phyloP scores from a whole-genome alignment of 2,329 filamentous ascomycete genomes.

The Nectriaceae sp. region DNA sequence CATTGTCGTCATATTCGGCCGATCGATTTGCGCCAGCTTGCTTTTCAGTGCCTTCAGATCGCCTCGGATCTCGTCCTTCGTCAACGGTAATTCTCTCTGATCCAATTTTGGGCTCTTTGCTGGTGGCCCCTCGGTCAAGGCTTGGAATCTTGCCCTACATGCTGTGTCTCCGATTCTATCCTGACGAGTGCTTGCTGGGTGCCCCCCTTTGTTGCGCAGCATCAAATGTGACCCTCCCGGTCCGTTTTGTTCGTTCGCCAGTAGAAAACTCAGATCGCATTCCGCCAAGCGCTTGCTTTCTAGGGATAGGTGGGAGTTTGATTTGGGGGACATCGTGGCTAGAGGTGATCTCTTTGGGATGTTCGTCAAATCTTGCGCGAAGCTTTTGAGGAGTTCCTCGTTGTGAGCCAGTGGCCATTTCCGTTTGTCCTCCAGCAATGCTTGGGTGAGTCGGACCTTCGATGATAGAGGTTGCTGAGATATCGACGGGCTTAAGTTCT shows the following conservation, averaged over 20 bases:
- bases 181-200: conserved; percentile 1
- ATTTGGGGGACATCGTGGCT: conserved; percentile 3
- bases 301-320: conserved; percentile 4
- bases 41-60: conserved; percentile 12
- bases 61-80: conserved; percentile 16
- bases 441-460: conserved; percentile 6
- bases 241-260: neutral
- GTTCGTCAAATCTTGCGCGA: conserved; percentile 15
- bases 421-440: conserved; percentile 6
- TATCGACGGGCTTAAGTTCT: conserved; percentile 6
- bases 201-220: too few relatives aligned
- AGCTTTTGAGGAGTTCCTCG: conserved; percentile 5
- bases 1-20: conserved; percentile 7
- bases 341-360: conserved; percentile 11
- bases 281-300: conserved; percentile 9
- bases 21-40: conserved; percentile 9
- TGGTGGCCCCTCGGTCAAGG: conserved; percentile 6
- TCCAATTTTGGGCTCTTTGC: conserved; percentile 6
- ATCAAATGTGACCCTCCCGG: too few relatives aligned
- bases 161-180: conserved; percentile 3
- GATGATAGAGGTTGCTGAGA: conserved; percentile 1
- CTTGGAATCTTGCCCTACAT: conserved; percentile 5
- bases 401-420: conserved; percentile 1
- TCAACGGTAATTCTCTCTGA: conserved; percentile 4
- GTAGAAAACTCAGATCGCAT: neutral